A percentile compares a stretch with the other conserved stretches of the same genome.
These are phyloP conservation scores for Acacia confusa DNA, from an alignment of 306 rosid species.

Conservation along the genomic window DNA sequence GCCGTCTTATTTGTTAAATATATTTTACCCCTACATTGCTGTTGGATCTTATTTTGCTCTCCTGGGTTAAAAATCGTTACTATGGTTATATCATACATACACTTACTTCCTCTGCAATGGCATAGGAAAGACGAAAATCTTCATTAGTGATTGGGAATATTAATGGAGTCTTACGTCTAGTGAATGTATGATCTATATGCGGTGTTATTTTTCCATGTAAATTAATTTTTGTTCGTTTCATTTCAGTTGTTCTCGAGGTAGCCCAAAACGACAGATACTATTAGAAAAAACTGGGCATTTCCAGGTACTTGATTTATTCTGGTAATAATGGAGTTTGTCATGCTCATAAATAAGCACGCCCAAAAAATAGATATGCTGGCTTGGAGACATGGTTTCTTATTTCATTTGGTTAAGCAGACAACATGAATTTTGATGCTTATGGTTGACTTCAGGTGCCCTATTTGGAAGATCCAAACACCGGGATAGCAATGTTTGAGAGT, in stretches of 20 bases:
- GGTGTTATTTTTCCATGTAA: conserved; percentile 6
- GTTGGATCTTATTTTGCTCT: neutral
- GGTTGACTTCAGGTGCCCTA: conserved; percentile 69
- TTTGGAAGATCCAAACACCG: conserved; percentile 95
- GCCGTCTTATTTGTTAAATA: neutral
- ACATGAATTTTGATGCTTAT: conserved; percentile 18
- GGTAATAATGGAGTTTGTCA: neutral
- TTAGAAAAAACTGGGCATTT: conserved; percentile 64
- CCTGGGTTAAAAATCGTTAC: neutral
- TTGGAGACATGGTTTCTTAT: conserved; percentile 19
- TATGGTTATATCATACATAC: neutral
- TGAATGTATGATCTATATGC: neutral
- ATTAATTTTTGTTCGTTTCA: conserved; percentile 32
- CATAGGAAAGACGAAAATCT: neutral
- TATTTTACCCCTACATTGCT: conserved; percentile 2
- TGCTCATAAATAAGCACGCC: neutral
- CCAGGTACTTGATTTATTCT: conserved; percentile 59
- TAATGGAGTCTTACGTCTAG: neutral
- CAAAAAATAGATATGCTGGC: neutral
- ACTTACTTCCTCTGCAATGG: neutral
- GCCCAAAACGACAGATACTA: conserved; percentile 75
- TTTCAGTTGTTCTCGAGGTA: conserved; percentile 90
- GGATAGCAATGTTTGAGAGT: conserved; percentile 92
- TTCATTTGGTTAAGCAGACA: conserved; percentile 14
- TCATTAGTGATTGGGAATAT: neutral